phyloP scores from a whole-genome alignment of 139 green algal species.

The Yamagishiella unicocca region DNA sequence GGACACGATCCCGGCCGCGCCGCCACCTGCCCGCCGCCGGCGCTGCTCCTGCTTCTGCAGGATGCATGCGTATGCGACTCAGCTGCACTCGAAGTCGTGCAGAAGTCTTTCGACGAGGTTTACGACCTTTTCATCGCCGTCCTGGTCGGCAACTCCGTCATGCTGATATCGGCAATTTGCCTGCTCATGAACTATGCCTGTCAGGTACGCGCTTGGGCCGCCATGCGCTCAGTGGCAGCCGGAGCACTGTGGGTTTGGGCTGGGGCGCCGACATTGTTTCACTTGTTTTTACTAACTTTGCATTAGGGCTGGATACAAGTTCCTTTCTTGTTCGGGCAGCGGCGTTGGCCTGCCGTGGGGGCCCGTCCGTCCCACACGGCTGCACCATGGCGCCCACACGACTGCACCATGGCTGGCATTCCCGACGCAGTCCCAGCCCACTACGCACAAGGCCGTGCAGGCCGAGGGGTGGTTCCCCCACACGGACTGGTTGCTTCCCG shows the following conservation, averaged over 20 bases:
- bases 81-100: background rate
- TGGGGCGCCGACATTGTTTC: background rate
- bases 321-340: background rate
- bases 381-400: background rate
- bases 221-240: background rate
- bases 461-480: background rate
- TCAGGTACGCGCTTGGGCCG: background rate
- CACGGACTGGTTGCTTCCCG: background rate
- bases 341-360: background rate
- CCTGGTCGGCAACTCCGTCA: slow-evolving; percentile 38
- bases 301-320: background rate
- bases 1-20: no score
- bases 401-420: no score
- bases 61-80: slow-evolving; percentile 51
- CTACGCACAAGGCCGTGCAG: background rate
- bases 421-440: background rate
- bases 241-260: background rate
- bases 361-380: background rate
- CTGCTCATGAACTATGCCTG: slow-evolving; percentile 43
- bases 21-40: background rate
- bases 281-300: background rate
- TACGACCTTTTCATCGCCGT: slow-evolving; percentile 31
- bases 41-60: background rate
- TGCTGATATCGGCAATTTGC: background rate
- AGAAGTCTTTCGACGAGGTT: background rate